phyloP scores from a whole-genome alignment of 306 rosid species.

The Glycine tomentella region DNA sequence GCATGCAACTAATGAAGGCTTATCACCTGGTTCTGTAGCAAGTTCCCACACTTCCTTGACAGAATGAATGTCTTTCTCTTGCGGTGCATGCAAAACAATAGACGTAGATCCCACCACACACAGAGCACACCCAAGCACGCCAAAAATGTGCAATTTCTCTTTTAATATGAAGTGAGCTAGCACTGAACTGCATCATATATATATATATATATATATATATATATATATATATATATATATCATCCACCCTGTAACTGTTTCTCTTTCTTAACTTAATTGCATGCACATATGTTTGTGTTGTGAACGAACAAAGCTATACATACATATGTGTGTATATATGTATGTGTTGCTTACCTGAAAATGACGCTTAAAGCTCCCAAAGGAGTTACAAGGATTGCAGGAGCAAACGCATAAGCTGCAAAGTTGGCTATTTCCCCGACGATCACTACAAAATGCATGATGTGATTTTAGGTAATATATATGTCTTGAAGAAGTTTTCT shows the following conservation, averaged over 20 bases:
- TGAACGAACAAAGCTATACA: no score
- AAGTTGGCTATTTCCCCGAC: constrained; percentile 92
- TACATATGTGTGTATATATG: no score
- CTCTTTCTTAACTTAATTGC: no score
- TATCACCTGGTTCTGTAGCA: constrained; percentile 88
- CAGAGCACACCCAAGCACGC: constrained; percentile 86
- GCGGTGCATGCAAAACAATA: constrained; percentile 79
- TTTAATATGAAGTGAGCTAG: constrained; percentile 87
- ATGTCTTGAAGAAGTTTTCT: no score
- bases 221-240: no score
- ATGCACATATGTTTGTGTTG: no score
- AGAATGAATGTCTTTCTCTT: constrained; percentile 60
- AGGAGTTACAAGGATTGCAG: constrained; percentile 68
- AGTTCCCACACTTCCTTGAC: constrained; percentile 90
- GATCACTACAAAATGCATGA: constrained; percentile 41
- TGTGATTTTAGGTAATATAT: no score
- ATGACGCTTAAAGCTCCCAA: constrained; percentile 96
- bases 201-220: no score
- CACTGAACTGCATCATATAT: constrained; percentile 59
- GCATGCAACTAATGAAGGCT: no score
- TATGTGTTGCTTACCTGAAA: constrained; percentile 47
- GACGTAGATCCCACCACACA: constrained; percentile 83
- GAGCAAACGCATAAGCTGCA: constrained; percentile 95
- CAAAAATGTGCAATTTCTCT: constrained; percentile 85
- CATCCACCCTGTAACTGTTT: no score